phyloP scores from a whole-genome alignment of 495 filamentous ascomycete genomes.

The Podospora fimiseda region DNA sequence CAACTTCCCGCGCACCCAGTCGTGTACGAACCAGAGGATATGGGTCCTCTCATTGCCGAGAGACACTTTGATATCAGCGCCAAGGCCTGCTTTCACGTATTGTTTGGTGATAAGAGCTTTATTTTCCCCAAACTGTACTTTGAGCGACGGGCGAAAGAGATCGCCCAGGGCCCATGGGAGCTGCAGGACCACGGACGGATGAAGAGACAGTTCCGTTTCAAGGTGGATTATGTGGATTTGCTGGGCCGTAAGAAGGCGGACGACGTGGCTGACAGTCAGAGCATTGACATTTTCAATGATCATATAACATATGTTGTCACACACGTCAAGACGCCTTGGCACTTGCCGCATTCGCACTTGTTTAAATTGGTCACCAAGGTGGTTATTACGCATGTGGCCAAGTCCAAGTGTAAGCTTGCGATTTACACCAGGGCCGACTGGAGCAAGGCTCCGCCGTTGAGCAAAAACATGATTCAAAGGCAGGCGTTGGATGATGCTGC shows the following conservation, averaged over 20 bases:
- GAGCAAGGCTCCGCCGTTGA: constrained; percentile 60
- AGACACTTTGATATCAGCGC: constrained; percentile 78
- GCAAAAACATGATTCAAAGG: constrained; percentile 66
- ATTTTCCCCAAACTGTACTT: constrained; percentile 89
- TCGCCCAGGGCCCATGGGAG: constrained; percentile 81
- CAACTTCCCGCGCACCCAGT: constrained; percentile 79
- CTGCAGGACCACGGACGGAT: constrained; percentile 60
- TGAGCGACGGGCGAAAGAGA: constrained; percentile 72
- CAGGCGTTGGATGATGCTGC: constrained; percentile 75
- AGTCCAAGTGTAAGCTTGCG: constrained; percentile 85
- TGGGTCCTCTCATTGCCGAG: constrained; percentile 63
- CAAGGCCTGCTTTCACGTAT: constrained; percentile 89
- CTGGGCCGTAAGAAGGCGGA: constrained; percentile 53
- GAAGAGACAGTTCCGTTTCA: constrained; percentile 72
- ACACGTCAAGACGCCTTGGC: constrained; percentile 83
- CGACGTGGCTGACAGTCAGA: constrained; percentile 74
- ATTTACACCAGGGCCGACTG: constrained; percentile 85
- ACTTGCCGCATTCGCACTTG: constrained; percentile 69
- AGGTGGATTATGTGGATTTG: constrained; percentile 60
- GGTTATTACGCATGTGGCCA: constrained; percentile 86
- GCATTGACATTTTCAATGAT: constrained; percentile 87
- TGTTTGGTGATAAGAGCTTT: constrained; percentile 92
- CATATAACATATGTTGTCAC: constrained; percentile 94
- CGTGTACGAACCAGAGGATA: constrained; percentile 72
- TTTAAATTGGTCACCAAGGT: constrained; percentile 87